Evolutionary conservation across 2,329 filamentous ascomycete species (phyloP).

Genomic region (Aspergillus sp.): DNA sequence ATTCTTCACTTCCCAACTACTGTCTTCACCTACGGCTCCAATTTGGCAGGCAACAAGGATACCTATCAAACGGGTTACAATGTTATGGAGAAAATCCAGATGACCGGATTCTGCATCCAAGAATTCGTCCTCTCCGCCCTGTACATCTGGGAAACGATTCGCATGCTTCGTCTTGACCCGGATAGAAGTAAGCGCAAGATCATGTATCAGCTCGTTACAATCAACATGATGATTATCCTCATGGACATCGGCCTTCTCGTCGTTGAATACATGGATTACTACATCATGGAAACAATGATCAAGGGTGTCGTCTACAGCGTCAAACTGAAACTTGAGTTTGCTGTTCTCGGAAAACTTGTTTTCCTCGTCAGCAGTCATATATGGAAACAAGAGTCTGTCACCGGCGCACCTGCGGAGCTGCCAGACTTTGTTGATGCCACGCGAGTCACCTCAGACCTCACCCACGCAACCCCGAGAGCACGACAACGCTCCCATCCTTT

Average conservation of each 20-base stretch:
- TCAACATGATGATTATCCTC: constrained; percentile 50
- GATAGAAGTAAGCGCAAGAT: constrained; percentile 45
- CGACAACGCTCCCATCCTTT: constrained; percentile 27
- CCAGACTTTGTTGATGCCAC: constrained; percentile 48
- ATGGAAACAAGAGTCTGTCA: constrained; percentile 39
- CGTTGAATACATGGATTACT: constrained; percentile 45
- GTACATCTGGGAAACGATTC: constrained; percentile 56
- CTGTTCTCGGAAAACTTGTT: constrained; percentile 47
- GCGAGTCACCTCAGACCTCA: constrained; percentile 44
- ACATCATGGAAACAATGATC: constrained; percentile 48
- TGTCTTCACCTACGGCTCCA: constrained; percentile 46
- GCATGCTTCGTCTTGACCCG: constrained; percentile 50
- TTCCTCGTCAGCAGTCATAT: constrained; percentile 40
- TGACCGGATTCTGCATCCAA: constrained; percentile 57
- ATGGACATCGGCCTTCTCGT: constrained; percentile 47
- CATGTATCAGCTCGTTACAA: constrained; percentile 50
- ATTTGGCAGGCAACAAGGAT: constrained; percentile 24
- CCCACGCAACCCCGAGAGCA: constrained; percentile 32
- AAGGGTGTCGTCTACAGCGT: constrained; percentile 50
- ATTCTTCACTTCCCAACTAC: constrained; percentile 48
- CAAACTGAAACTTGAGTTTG: constrained; percentile 53
- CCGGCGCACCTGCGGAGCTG: constrained; percentile 23
- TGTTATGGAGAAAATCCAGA: constrained; percentile 56
- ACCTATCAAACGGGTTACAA: constrained; percentile 41
- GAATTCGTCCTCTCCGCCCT: constrained; percentile 55